Conservation (phyloP, 495 filamentous ascomycete species). For the Lepidopterella palustris region DNA sequence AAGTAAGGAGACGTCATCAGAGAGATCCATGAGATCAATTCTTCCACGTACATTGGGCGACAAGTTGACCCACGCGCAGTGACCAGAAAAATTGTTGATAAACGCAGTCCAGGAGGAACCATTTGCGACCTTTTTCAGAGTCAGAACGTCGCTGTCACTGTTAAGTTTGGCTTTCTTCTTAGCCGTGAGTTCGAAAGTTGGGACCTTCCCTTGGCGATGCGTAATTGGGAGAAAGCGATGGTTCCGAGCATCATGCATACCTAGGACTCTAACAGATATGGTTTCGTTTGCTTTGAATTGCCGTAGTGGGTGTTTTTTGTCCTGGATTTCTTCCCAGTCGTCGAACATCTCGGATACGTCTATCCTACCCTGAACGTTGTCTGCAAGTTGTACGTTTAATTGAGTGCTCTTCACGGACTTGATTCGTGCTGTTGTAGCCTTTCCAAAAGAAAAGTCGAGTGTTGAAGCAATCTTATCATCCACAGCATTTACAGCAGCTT, state of each 20-base stretch:
- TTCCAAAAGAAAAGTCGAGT: constrained; percentile 67
- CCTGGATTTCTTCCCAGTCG: constrained; percentile 73
- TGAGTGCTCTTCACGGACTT: constrained; percentile 79
- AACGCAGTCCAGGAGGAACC: constrained; percentile 71
- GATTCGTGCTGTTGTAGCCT: constrained; percentile 70
- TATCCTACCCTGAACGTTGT: constrained; percentile 84
- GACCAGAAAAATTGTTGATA: constrained; percentile 76
- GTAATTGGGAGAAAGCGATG: constrained; percentile 88
- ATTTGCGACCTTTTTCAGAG: constrained; percentile 63
- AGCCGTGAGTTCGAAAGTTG: constrained; percentile 84
- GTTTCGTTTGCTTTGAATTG: constrained; percentile 64
- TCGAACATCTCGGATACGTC: constrained; percentile 88
- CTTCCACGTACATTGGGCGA: constrained; percentile 86
- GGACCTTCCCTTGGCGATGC: constrained; percentile 66
- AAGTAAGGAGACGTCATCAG: constrained; percentile 73
- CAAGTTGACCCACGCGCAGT: constrained; percentile 80
- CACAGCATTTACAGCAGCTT: constrained; percentile 55
- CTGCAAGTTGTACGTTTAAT: constrained; percentile 81
- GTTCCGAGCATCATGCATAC: constrained; percentile 82
- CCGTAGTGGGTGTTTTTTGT: constrained; percentile 69
- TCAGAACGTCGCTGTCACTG: constrained; percentile 51
- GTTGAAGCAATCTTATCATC: constrained; percentile 59
- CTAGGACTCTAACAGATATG: constrained; percentile 69
- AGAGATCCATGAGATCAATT: constrained; percentile 71
- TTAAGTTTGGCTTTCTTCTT: constrained; percentile 61